A percentile compares a stretch with the other conserved stretches of the same genome.
Conservation (phyloP, 495 filamentous ascomycete species). For the Aspergillus bertholletiae region DNA sequence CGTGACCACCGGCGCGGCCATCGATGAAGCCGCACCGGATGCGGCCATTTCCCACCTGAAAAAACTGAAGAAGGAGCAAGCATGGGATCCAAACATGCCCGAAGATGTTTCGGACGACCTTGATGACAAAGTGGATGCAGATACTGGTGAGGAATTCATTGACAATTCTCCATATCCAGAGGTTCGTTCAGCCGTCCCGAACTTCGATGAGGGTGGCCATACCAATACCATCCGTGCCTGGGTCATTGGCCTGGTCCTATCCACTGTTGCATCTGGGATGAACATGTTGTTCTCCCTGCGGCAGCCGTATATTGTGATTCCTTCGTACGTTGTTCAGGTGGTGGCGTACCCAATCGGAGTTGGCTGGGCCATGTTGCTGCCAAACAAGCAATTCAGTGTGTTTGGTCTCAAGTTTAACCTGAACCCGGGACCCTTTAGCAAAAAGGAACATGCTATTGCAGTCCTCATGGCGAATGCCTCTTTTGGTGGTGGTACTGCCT, state of each 20-base stretch:
- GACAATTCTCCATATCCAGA: constrained; percentile 72
- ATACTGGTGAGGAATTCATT: constrained; percentile 54
- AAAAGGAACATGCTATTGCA: constrained; percentile 63
- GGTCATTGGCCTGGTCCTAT: constrained; percentile 64
- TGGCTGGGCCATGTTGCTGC: constrained; percentile 51
- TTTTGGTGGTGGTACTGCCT: constrained; percentile 54
- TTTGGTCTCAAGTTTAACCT: constrained; percentile 56
- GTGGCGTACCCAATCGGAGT: constrained; percentile 66
- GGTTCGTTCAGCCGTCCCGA: constrained; percentile 39
- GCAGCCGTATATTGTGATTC: constrained; percentile 61
- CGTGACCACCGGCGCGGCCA: constrained; percentile 15
- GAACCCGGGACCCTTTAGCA: constrained; percentile 71
- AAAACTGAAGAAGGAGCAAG: constrained; percentile 55
- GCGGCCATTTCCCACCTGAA: constrained; percentile 33
- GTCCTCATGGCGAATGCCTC: constrained; percentile 63
- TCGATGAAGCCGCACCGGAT: constrained; percentile 44
- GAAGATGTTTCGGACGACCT: constrained; percentile 59
- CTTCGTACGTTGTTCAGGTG: constrained; percentile 65
- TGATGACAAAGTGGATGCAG: constrained; percentile 51
- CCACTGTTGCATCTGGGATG: constrained; percentile 61
- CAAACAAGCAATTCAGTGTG: constrained; percentile 45
- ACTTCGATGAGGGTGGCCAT: constrained; percentile 63
- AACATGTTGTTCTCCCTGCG: constrained; percentile 72
- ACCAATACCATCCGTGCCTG: constrained; percentile 70
- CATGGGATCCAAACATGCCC: constrained; percentile 67